Conservation (phyloP, 2,329 filamentous ascomycete genomes). For the Colletotrichum cuscutae region DNA sequence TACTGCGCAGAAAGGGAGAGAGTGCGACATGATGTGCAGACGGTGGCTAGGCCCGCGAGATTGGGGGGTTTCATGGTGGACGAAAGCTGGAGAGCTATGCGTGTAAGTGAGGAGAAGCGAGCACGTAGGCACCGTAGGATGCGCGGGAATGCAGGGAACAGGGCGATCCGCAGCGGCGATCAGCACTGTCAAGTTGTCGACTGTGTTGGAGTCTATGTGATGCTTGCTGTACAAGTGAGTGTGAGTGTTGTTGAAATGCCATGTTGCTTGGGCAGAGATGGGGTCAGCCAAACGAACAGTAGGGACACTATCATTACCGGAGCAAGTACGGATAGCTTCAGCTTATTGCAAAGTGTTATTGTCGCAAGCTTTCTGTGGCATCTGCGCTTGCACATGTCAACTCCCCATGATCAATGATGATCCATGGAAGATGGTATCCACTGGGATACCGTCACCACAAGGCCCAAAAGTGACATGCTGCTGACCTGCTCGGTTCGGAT, state of each 20-base stretch:
- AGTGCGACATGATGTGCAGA: neutral
- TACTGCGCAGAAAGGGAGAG: neutral
- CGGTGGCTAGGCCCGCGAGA: neutral
- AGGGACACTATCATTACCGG: neutral
- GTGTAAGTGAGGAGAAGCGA: constrained; percentile 14
- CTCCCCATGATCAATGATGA: neutral
- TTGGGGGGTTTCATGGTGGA: neutral
- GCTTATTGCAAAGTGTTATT: neutral
- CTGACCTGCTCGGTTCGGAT: neutral
- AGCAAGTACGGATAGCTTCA: too few relatives aligned
- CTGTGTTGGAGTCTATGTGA: neutral
- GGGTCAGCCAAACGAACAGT: neutral
- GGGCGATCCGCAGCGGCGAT: constrained; percentile 1
- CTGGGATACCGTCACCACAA: neutral
- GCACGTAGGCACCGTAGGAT: neutral
- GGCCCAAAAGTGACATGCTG: neutral
- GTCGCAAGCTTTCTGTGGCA: too few relatives aligned
- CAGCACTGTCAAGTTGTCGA: neutral
- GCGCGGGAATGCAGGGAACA: constrained; percentile 4
- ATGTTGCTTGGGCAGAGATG: neutral
- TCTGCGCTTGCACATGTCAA: neutral
- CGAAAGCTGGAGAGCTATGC: neutral
- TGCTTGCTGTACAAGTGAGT: neutral
- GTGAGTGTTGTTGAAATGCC: neutral
- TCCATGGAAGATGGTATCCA: neutral